Evolutionary conservation across 2,329 filamentous ascomycete species (phyloP), one percentile per base, ranked within the genome.

Genomic region (Penicillium sp.): DNA sequence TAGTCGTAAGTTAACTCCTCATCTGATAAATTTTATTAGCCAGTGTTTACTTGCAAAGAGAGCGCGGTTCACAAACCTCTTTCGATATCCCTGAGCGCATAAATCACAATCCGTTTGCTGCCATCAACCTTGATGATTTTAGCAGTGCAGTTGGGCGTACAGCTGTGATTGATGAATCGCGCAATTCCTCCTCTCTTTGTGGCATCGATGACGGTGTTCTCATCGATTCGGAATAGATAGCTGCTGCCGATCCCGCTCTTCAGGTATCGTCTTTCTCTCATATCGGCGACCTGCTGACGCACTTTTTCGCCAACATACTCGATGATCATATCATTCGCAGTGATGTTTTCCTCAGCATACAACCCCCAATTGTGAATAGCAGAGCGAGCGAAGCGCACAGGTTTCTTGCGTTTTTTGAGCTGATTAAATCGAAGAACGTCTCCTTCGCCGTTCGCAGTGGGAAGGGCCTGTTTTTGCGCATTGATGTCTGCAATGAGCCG

Each of bases 1-100:
- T 98, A 98, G 75, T 98, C 93, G 75, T 98, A 98, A 2, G 93
- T 98, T 68, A 98, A 83, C 76, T 98, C 93, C 73, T 98, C 93
- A 68, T 96, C 93, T 98, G 65, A 12, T 37, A 24, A 12, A 13
- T 22, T 46, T 15, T 13, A 19, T 42, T 37, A 46, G 52, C 59
- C 51, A 57, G 29, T 43, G 57, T 12, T 67, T 48, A 37, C 2
- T 10, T 26, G 42, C n/a, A 1, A 15, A 29, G 19, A 2, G 7
- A 40, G 34, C 2, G 6, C 19, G 28, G 24, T 34, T n/a, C 29
- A 82, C 87, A 77, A 80, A 96, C 93, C 93, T 78, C 91, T 83
- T 61, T 82, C 82, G 71, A 98, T 98, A 70, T 97, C 91, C 66
- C 93, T 84, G 66, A 97, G 76, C 34, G 93, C 93, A 75, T 98